phyloP scores from a whole-genome alignment of 768 basidiomycete species.

The Boletus tomentosulus region DNA sequence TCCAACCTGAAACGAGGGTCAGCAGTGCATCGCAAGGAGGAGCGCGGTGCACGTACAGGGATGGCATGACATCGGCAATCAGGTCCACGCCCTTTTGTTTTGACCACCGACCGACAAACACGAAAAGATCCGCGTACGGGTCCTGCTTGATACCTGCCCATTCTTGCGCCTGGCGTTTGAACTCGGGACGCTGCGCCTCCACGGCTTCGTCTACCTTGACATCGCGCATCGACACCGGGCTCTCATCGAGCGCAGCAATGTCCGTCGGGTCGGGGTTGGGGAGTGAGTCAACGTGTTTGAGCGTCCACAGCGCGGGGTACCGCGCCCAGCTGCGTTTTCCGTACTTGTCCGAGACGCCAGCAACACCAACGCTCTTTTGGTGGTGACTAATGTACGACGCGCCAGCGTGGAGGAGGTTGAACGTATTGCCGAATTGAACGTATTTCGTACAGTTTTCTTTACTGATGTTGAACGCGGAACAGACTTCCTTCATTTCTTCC shows the following conservation, averaged over 20 bases:
- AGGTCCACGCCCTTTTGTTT: slow-evolving; percentile 98
- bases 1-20: slow-evolving; percentile 53
- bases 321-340: slow-evolving; percentile 96
- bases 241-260: slow-evolving; percentile 88
- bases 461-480: slow-evolving; percentile 95
- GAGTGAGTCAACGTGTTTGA: slow-evolving; percentile 92
- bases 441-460: slow-evolving; percentile 96
- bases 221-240: slow-evolving; percentile 63
- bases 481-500: slow-evolving; percentile 98
- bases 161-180: slow-evolving; percentile 89
- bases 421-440: slow-evolving; percentile 97
- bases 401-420: slow-evolving; percentile 90
- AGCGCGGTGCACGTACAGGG: slow-evolving; percentile 50
- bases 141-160: slow-evolving; percentile 95
- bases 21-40: not conserved
- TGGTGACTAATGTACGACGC: slow-evolving; percentile 90
- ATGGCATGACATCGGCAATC: slow-evolving; percentile 94
- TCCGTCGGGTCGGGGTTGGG: slow-evolving; percentile 95
- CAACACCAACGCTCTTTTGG: slow-evolving; percentile 91
- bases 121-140: slow-evolving; percentile 84
- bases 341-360: slow-evolving; percentile 97
- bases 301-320: slow-evolving; percentile 93
- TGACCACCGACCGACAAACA: slow-evolving; percentile 97
- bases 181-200: slow-evolving; percentile 86
- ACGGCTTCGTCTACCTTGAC: slow-evolving; percentile 75